Evolutionary conservation across 148 eudicot species (phyloP).

Genomic region (Suaeda aralocaspica): DNA sequence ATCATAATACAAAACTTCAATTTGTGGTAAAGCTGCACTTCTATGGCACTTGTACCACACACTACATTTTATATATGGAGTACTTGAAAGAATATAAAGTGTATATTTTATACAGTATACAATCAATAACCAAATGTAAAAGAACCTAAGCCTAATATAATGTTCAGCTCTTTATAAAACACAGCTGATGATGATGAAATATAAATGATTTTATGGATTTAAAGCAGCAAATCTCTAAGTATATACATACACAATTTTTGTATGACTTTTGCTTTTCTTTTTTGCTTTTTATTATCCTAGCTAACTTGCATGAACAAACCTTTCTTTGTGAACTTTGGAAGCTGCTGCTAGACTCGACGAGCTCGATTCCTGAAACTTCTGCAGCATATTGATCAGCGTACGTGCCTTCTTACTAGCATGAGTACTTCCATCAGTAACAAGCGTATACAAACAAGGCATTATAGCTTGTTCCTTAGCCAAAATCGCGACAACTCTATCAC

Average conservation of each 20-base stretch:
- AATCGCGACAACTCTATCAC: conserved; percentile 36
- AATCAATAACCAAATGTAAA: neutral
- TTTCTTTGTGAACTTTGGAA: conserved; percentile 28
- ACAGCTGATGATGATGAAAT: conserved; percentile 16
- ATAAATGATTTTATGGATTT: neutral
- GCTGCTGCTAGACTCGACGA: conserved; percentile 30
- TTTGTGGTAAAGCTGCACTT: too few relatives aligned
- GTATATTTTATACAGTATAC: conserved; percentile 22
- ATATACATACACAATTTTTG: conserved; percentile 17
- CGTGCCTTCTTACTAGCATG: conserved; percentile 56
- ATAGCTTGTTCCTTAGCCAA: conserved; percentile 45
- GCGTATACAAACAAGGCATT: conserved; percentile 47
- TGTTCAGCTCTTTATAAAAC: conserved; percentile 37
- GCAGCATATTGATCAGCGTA: conserved; percentile 50
- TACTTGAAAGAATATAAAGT: too few relatives aligned
- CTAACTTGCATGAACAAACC: conserved; percentile 30
- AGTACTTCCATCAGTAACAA: conserved; percentile 49
- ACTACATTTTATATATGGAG: too few relatives aligned
- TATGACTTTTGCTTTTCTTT: neutral
- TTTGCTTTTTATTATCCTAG: conserved; percentile 5
- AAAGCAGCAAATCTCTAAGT: neutral
- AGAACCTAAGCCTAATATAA: neutral
- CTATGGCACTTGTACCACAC: too few relatives aligned
- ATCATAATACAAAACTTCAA: too few relatives aligned
- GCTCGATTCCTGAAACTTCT: conserved; percentile 48